Evolutionary conservation across 129 eudicot genomes (phyloP).

Genomic region (Lactuca saligna): DNA sequence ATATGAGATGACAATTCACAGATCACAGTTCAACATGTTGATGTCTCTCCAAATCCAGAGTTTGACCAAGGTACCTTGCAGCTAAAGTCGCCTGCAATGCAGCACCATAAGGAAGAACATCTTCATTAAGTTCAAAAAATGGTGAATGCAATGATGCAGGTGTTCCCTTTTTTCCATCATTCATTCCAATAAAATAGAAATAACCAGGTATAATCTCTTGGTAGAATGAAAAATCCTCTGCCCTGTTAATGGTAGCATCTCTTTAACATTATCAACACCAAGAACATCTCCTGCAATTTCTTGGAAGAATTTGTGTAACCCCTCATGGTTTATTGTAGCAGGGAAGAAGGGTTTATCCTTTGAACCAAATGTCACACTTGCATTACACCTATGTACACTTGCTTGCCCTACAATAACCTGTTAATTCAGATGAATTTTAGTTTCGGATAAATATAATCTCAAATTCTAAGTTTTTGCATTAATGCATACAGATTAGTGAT

Average conservation of each 20-base stretch:
- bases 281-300: constrained; percentile 29
- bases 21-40: not conserved
- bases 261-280: constrained; percentile 29
- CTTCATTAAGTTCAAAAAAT: constrained; percentile 37
- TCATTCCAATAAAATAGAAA: constrained; percentile 39
- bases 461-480: not conserved
- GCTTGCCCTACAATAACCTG: constrained; percentile 40
- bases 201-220: constrained; percentile 39
- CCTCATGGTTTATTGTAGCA: constrained; percentile 30
- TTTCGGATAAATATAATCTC: not conserved
- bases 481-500: too few relatives aligned
- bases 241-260: constrained; percentile 30
- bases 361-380: constrained; percentile 27
- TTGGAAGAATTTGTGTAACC: constrained; percentile 28
- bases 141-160: constrained; percentile 32
- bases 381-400: constrained; percentile 34
- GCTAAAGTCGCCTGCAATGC: constrained; percentile 38
- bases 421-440: not conserved
- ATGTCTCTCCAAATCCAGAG: not conserved
- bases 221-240: constrained; percentile 41
- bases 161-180: constrained; percentile 18
- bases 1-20: not conserved
- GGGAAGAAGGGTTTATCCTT: constrained; percentile 28
- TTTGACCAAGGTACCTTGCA: constrained; percentile 23
- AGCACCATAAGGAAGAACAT: constrained; percentile 42